These are phyloP conservation scores for Penicillium sp. DNA, from an alignment of 2,329 filamentous ascomycete species.

Conservation along the genomic window DNA sequence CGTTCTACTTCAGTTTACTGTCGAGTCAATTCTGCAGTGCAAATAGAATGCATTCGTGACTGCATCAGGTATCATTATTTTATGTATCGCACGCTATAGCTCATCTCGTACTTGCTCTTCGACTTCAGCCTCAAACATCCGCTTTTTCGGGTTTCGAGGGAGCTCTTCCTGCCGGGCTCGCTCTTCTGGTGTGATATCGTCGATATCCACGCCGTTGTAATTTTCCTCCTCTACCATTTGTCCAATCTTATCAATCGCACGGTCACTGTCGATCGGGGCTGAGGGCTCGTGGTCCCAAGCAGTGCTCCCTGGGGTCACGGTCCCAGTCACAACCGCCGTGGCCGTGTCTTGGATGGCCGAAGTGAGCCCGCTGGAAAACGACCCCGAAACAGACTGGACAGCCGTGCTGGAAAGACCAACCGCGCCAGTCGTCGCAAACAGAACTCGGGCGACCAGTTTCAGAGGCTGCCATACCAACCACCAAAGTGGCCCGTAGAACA, in stretches of 20 bases:
- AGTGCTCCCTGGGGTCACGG: constrained; percentile 14
- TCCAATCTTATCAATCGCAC: constrained; percentile 45
- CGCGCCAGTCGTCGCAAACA: constrained; percentile 57
- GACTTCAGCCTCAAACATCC: constrained; percentile 47
- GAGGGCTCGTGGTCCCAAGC: constrained; percentile 24
- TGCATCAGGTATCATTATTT: constrained; percentile 15
- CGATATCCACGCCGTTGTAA: constrained; percentile 30
- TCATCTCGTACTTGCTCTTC: constrained; percentile 39
- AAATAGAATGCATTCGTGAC: not conserved
- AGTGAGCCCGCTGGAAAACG: constrained; percentile 21
- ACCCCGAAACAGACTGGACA: constrained; percentile 24
- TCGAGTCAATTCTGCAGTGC: too few relatives aligned
- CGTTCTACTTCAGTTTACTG: not conserved
- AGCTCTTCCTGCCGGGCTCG: constrained; percentile 37
- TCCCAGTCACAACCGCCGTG: constrained; percentile 16
- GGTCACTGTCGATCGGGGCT: constrained; percentile 30
- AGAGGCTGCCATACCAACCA: constrained; percentile 84
- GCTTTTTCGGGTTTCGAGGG: constrained; percentile 50
- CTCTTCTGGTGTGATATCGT: constrained; percentile 40
- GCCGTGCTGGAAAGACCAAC: constrained; percentile 44
- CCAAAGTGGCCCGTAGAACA: constrained; percentile 87
- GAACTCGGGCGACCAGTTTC: constrained; percentile 63
- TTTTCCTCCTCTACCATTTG: constrained; percentile 38
- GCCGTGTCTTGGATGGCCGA: constrained; percentile 25
- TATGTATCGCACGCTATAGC: constrained; percentile 28